Evolutionary conservation across 768 basidiomycete species (phyloP).

Genomic region (Postia placenta): DNA sequence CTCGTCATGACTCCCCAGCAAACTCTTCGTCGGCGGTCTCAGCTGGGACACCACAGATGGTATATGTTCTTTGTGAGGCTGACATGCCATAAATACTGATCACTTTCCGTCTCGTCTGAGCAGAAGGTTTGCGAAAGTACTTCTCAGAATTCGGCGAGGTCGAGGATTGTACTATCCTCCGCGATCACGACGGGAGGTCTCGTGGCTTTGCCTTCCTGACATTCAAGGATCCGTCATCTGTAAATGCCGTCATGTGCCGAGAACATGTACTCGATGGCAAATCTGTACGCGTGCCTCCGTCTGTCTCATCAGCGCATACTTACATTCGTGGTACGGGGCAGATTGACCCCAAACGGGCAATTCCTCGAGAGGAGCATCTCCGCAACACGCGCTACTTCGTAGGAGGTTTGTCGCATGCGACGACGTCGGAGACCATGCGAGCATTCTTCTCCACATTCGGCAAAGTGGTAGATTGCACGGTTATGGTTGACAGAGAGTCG

Average conservation of each 20-base stretch:
- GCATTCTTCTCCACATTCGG: constrained; percentile 91
- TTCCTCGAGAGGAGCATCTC: constrained; percentile 91
- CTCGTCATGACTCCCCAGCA: constrained; percentile 48
- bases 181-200: constrained; percentile 87
- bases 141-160: constrained; percentile 94
- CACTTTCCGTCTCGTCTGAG: constrained; percentile 8
- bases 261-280: constrained; percentile 95
- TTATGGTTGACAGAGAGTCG: constrained; percentile 96
- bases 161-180: constrained; percentile 96
- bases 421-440: constrained; percentile 88
- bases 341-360: constrained; percentile 98
- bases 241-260: constrained; percentile 90
- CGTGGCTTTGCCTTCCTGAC: constrained; percentile 97
- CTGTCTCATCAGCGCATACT: not conserved
- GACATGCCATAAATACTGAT: constrained; percentile 19
- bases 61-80: constrained; percentile 39
- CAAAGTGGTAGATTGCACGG: constrained; percentile 91
- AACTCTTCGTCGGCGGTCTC: constrained; percentile 98
- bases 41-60: constrained; percentile 99
- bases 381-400: constrained; percentile 92
- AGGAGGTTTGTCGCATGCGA: constrained; percentile 83
- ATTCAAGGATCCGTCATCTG: constrained; percentile 84
- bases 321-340: constrained; percentile 25
- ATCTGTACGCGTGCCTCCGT: constrained; percentile 47
- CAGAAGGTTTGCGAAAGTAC: constrained; percentile 74